These are phyloP conservation scores for Hypoxylon subgilvum DNA, from an alignment of 495 filamentous ascomycete species.

Conservation along the genomic window DNA sequence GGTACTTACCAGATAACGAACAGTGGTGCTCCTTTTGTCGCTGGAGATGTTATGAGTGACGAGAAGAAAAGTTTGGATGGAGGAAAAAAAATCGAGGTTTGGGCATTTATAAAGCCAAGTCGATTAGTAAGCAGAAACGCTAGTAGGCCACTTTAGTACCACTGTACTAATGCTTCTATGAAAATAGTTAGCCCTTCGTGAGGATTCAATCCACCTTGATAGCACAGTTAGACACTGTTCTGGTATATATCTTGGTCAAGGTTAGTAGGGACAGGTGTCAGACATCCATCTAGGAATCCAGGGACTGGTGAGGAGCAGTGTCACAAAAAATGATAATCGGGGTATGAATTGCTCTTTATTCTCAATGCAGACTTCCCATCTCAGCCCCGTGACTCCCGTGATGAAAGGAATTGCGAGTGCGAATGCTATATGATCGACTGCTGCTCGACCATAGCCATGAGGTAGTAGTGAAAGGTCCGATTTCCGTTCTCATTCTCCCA, in stretches of 20 bases:
- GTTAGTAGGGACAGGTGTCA: too few relatives aligned
- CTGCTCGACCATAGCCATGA: constrained; percentile 13
- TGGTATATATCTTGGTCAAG: too few relatives aligned
- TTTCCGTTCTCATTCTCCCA: constrained; percentile 16
- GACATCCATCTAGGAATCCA: background rate
- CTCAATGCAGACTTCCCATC: constrained; percentile 34
- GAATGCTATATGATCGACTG: constrained; percentile 27
- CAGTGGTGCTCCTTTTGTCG: too few relatives aligned
- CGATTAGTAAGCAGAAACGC: too few relatives aligned
- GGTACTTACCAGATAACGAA: constrained; percentile 35
- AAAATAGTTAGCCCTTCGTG: too few relatives aligned
- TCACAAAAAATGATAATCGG: constrained; percentile 20
- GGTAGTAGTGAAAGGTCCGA: constrained; percentile 24
- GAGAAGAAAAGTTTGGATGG: background rate
- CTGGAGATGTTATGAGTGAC: background rate
- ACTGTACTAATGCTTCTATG: too few relatives aligned
- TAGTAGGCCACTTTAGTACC: too few relatives aligned
- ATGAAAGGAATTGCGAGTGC: constrained; percentile 35
- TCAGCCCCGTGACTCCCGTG: constrained; percentile 36
- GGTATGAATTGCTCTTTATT: constrained; percentile 39
- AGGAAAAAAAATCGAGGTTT: too few relatives aligned
- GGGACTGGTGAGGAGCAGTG: background rate
- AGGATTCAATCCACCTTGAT: too few relatives aligned
- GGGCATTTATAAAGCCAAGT: too few relatives aligned
- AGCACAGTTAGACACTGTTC: too few relatives aligned